Evolutionary conservation across 768 basidiomycete species (phyloP), one percentile per base, ranked within the genome.

Genomic region (Boletales sp.): DNA sequence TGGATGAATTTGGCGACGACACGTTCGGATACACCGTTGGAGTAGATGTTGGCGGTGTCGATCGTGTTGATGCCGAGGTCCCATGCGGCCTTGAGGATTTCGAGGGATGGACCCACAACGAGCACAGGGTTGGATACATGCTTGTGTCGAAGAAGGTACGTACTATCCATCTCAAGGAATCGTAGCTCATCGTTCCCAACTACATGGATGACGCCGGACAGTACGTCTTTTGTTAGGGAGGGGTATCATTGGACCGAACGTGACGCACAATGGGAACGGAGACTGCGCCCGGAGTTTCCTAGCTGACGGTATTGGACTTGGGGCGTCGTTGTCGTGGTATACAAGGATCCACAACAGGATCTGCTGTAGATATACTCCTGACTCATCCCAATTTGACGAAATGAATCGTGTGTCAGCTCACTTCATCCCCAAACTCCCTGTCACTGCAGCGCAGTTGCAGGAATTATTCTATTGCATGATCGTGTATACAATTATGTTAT

Each of bases 11-110:
- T 67, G 14, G 56, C 72, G 9, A 74, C 48, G 38, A 76, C 40
- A 8, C 61, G 54, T 49, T 76, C 76, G 0, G 71, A 73, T 41
- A 65, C 63, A 18, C 70, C 71, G 32, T 66, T 65, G 15, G 64
- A 65, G 40, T 72, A 74, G 8, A 66, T 13, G 43, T 73, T 72
- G 17, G 73, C 70, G 2, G 72, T 71, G 31, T 75, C 73, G 45
- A 70, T 63, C 5, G 70, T 72, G 47, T 64, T 72, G 52, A 76
- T 64, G 5, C 75, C 75, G 14, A 63, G 54, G 29, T 73, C 67
- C 63, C 63, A 74, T 6, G 75, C 75, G 11, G 63, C 60, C 50
- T 74, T 72, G 44, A 75, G 48, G 51, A 74, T 59, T 40, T 60
- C 52, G 18, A 69, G 47, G 0, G 69, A 62, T 14, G 68, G 34